Conservation (phyloP, 306 rosid genomes). For the Cucumis melo region DNA sequence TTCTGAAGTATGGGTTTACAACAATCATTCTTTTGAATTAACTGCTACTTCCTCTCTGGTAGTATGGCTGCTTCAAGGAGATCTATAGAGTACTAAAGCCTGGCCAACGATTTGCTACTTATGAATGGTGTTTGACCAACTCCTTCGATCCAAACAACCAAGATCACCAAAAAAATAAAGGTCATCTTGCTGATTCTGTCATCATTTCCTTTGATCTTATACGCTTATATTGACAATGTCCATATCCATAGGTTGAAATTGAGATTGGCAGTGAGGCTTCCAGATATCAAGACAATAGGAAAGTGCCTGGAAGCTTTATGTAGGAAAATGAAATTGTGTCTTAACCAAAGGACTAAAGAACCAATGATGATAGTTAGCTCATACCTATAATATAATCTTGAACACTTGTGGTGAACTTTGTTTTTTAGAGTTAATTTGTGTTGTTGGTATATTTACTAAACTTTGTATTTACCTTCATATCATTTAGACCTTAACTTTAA, state of each 20-base stretch:
- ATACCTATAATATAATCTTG: too few relatives aligned
- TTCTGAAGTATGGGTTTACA: not conserved
- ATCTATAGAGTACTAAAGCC: slow-evolving; percentile 84
- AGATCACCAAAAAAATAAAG: slow-evolving; percentile 68
- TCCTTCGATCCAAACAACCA: slow-evolving; percentile 57
- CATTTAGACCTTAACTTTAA: too few relatives aligned
- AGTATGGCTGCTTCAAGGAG: slow-evolving; percentile 92
- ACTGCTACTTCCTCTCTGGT: not conserved
- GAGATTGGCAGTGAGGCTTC: slow-evolving; percentile 97
- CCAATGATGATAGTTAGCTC: too few relatives aligned
- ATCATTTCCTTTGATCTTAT: not conserved
- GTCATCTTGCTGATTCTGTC: slow-evolving; percentile 15
- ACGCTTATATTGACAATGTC: not conserved
- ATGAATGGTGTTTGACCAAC: slow-evolving; percentile 93
- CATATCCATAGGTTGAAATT: slow-evolving; percentile 48
- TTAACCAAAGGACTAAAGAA: too few relatives aligned
- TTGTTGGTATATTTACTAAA: too few relatives aligned
- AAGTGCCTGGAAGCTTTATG: slow-evolving; percentile 85
- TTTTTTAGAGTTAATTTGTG: too few relatives aligned
- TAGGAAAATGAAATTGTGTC: too few relatives aligned
- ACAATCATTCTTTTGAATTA: not conserved
- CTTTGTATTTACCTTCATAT: too few relatives aligned
- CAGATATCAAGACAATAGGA: slow-evolving; percentile 67
- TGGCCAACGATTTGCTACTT: slow-evolving; percentile 83
- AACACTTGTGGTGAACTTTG: too few relatives aligned